Evolutionary conservation across 495 filamentous ascomycete species (phyloP), one percentile per base, ranked within the genome.

Genomic region (Penicillium salamii): DNA sequence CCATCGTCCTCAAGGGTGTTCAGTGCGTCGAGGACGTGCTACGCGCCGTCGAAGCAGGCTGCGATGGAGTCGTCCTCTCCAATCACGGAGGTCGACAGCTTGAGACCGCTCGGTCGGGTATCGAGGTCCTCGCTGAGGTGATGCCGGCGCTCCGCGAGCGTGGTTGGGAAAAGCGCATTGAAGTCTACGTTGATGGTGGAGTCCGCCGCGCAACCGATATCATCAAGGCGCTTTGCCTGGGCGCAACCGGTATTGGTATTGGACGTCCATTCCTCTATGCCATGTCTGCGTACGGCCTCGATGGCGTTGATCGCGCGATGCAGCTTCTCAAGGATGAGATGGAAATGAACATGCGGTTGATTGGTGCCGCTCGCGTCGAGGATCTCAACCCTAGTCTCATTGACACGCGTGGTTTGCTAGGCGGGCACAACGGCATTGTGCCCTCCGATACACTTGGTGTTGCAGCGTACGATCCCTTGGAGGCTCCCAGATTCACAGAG

Each of bases 71-170:
- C 35, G 93, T 98, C 19, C 81, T 98, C 37, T 95, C 89, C 41
- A 98, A 98, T 75, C 93, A 98, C 74, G 93, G 93, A 49, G 93
- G 93, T 18, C 81, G 93, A n/a, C 93, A 98, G 70, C 89, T 98
- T 40, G 93, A 98, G 55, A 91, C 90, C 55, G 84, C 93, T 1
- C 84, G 87, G 23, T 93, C 89, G 0, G 95, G 82, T n/a, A 84
- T 97, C 57, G 93, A 98, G 66, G 78, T 98, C 1, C 80, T 98
- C 7, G 89, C 93, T 17, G 93, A 98, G 75, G 91, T 96, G 12
- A 96, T 97, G 91, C 91, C 93, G 3, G 86, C 89, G 26, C 81
- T 98, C 37, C 84, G 90, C 23, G 82, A 89, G 61, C 82, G 86
- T 14, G 90, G 89, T 42, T 83, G 85, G 75, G 81, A 96, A 58